These are phyloP conservation scores for Geotrichum bryndzae DNA, from an alignment of 1,139 yeast genomes.

Conservation along the genomic window DNA sequence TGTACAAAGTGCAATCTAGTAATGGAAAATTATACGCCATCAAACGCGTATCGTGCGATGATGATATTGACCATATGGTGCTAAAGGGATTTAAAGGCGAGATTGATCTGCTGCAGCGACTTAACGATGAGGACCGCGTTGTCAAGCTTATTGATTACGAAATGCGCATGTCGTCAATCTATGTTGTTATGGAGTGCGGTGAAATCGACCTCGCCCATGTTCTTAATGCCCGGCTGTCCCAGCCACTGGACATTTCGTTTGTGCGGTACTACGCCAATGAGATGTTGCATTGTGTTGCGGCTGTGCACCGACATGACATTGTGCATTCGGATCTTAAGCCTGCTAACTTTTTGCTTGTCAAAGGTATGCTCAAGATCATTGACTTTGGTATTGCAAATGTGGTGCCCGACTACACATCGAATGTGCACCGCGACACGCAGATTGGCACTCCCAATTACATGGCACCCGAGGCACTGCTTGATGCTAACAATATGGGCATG, in stretches of 20 bases:
- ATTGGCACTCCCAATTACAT: conserved; percentile 95
- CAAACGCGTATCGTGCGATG: conserved; percentile 71
- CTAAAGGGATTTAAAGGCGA: conserved; percentile 83
- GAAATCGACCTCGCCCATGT: conserved; percentile 87
- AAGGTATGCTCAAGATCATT: conserved; percentile 77
- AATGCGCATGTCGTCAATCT: conserved; percentile 55
- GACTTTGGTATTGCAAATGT: conserved; percentile 97
- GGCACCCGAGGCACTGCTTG: conserved; percentile 94
- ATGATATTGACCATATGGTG: conserved; percentile 67
- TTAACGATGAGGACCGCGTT: conserved; percentile 63
- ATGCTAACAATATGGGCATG: conserved; percentile 40
- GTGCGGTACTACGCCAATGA: conserved; percentile 78
- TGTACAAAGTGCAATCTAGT: conserved; percentile 66
- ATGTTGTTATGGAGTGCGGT: conserved; percentile 91
- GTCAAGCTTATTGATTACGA: conserved; percentile 74
- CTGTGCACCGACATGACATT: conserved; percentile 81
- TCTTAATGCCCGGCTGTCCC: conserved; percentile 48
- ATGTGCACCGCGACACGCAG: conserved; percentile 83
- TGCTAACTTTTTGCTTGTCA: conserved; percentile 84
- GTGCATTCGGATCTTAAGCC: conserved; percentile 96
- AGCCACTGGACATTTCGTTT: conserved; percentile 65
- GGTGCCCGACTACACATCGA: conserved; percentile 87
- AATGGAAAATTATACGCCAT: conserved; percentile 61
- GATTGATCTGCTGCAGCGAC: conserved; percentile 61
- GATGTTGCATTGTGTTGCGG: conserved; percentile 73